These are phyloP conservation scores for Aspergillus aculeatus DNA, from an alignment of 2,329 filamentous ascomycete genomes.

Conservation along the genomic window DNA sequence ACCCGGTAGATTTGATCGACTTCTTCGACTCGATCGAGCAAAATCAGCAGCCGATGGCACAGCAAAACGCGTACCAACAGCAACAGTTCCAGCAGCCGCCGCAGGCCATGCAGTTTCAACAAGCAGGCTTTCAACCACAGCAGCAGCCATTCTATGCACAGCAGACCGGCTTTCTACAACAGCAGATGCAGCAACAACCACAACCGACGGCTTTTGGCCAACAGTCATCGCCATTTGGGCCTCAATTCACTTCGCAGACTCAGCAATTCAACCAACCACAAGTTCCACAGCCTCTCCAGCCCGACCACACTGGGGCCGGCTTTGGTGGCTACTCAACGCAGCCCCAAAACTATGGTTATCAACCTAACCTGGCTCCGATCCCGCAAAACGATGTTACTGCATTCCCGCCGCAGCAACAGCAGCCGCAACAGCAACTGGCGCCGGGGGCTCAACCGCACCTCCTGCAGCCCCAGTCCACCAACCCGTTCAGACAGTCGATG, in stretches of 20 bases:
- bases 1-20: slow-evolving; percentile 67
- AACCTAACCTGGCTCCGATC: slow-evolving; percentile 45
- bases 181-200: slow-evolving; percentile 35
- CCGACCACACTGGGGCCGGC: slow-evolving; percentile 69
- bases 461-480: slow-evolving; percentile 62
- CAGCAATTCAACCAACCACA: slow-evolving; percentile 40
- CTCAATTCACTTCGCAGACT: slow-evolving; percentile 27
- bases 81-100: slow-evolving; percentile 28
- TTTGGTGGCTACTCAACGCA: slow-evolving; percentile 79
- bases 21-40: slow-evolving; percentile 94
- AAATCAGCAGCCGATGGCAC: slow-evolving; percentile 70
- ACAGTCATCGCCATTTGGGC: slow-evolving; percentile 20
- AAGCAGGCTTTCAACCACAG: slow-evolving; percentile 31
- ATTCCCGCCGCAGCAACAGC: slow-evolving; percentile 47
- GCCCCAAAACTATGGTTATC: slow-evolving; percentile 57
- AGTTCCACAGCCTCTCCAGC: slow-evolving; percentile 53
- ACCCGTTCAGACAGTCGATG: slow-evolving; percentile 93
- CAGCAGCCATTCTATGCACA: slow-evolving; percentile 25
- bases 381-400: slow-evolving; percentile 50
- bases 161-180: slow-evolving; percentile 37
- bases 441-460: slow-evolving; percentile 22
- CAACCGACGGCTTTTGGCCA: slow-evolving; percentile 38
- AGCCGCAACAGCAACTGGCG: slow-evolving; percentile 37
- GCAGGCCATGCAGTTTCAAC: slow-evolving; percentile 42
- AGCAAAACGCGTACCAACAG: slow-evolving; percentile 42